A percentile compares a stretch with the other conserved stretches of the same genome.
These are phyloP conservation scores for Arabidopsis lyrata DNA, from an alignment of 441 rosid genomes.

Conservation along the genomic window DNA sequence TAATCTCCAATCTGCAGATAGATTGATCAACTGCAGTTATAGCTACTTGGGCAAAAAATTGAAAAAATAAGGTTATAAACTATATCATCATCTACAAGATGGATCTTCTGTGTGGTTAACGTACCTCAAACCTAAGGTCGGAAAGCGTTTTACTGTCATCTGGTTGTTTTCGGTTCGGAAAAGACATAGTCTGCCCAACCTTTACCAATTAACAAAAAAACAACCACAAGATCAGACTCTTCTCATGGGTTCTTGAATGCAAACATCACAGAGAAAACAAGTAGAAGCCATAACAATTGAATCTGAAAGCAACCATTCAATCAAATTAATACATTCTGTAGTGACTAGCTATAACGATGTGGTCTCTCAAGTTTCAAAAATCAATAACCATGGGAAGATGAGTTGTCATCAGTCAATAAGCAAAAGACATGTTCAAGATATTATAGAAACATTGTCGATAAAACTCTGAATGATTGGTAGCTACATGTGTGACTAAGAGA, in stretches of 20 bases:
- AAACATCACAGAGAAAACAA: conserved; percentile 7
- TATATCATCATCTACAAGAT: background rate
- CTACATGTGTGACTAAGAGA: background rate
- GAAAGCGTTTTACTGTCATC: conserved; percentile 77
- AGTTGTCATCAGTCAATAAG: background rate
- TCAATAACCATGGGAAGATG: conserved; percentile 2
- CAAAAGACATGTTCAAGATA: conserved; percentile 9
- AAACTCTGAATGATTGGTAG: background rate
- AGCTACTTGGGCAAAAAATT: background rate
- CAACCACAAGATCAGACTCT: conserved; percentile 32
- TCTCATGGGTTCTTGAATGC: conserved; percentile 18
- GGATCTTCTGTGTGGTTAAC: conserved; percentile 19
- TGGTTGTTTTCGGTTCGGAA: conserved; percentile 67
- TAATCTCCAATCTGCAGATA: conserved; percentile 84
- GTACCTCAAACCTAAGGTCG: conserved; percentile 83
- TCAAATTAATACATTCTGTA: conserved; percentile 4
- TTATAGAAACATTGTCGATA: background rate
- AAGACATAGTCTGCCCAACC: conserved; percentile 85
- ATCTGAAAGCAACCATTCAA: conserved; percentile 4
- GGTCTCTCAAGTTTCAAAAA: background rate
- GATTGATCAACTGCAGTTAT: conserved; percentile 20
- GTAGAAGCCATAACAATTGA: background rate
- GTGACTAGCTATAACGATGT: background rate
- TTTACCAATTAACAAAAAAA: conserved; percentile 27
- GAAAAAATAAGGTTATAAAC: background rate